These are phyloP conservation scores for Graphium sp. DNA, from an alignment of 2,329 filamentous ascomycete genomes.

Conservation along the genomic window DNA sequence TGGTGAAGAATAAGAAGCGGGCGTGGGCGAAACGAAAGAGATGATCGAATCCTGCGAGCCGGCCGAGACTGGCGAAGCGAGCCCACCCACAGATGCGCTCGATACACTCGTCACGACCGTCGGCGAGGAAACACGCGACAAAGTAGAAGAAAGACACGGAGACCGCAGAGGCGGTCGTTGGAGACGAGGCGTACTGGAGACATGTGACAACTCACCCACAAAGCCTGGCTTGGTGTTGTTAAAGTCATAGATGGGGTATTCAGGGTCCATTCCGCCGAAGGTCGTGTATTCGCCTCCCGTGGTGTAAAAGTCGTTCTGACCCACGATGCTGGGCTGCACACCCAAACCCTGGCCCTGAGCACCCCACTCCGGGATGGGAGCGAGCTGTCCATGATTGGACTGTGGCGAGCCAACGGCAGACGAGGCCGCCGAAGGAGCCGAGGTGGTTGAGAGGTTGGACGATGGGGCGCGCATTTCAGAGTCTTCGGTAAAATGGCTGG, in stretches of 20 bases:
- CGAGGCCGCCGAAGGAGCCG: conserved; percentile 45
- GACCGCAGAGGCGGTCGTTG: too few relatives aligned
- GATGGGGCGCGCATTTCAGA: conserved; percentile 30
- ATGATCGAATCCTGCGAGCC: too few relatives aligned
- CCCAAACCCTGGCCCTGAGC: conserved; percentile 27
- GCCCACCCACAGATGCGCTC: too few relatives aligned
- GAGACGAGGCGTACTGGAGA: conserved; percentile 7
- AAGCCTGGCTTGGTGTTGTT: conserved; percentile 29
- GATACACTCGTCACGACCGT: too few relatives aligned
- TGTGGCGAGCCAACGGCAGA: conserved; percentile 53
- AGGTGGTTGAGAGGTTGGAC: conserved; percentile 43
- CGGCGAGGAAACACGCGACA: conserved; percentile 20
- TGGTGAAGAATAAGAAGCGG: too few relatives aligned
- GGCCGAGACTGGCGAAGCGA: too few relatives aligned
- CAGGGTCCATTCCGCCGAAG: conserved; percentile 35
- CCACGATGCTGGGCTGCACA: conserved; percentile 47
- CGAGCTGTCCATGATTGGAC: conserved; percentile 40
- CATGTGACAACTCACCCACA: conserved; percentile 33
- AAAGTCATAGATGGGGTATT: conserved; percentile 26
- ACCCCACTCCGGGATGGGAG: conserved; percentile 42
- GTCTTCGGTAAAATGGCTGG: conserved; percentile 31
- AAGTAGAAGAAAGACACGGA: conserved; percentile 32
- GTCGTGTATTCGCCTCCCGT: conserved; percentile 36
- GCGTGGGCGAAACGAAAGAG: too few relatives aligned
- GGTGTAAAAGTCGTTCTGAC: conserved; percentile 30